A percentile compares a stretch with the other conserved stretches of the same genome.
Evolutionary conservation across 805 yeast genomes (phyloP).

Genomic region (Debaryomyces tyrocola): DNA sequence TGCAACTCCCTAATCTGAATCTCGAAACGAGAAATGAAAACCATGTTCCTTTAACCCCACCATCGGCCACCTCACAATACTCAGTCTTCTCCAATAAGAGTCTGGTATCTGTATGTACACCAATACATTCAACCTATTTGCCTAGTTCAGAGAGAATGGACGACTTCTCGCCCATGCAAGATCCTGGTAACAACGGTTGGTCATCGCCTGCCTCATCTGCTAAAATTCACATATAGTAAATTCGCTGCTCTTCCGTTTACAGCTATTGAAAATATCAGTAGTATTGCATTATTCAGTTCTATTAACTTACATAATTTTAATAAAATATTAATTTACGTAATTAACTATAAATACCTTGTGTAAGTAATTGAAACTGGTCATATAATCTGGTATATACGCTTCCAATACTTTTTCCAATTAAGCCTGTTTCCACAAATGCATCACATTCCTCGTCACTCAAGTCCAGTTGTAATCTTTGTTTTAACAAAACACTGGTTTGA

Average conservation of each 20-base stretch:
- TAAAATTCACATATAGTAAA: slow-evolving; percentile 4
- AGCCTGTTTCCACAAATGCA: slow-evolving; percentile 69
- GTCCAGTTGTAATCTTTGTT: slow-evolving; percentile 80
- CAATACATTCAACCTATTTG: slow-evolving; percentile 18
- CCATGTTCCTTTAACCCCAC: slow-evolving; percentile 36
- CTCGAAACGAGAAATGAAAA: slow-evolving; percentile 1
- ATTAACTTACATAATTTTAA: slow-evolving; percentile 1
- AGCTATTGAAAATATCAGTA: not conserved
- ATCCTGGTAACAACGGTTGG: slow-evolving; percentile 5
- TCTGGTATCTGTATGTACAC: slow-evolving; percentile 20
- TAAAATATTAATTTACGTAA: not conserved
- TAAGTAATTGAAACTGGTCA: slow-evolving; percentile 90
- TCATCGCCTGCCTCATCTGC: slow-evolving; percentile 9
- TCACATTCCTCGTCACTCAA: slow-evolving; percentile 72
- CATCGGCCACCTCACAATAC: slow-evolving; percentile 42
- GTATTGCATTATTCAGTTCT: slow-evolving; percentile 5
- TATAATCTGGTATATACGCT: slow-evolving; percentile 88
- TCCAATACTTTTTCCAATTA: slow-evolving; percentile 81
- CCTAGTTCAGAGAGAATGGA: slow-evolving; percentile 8
- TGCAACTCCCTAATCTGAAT: slow-evolving; percentile 20
- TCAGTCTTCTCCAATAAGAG: slow-evolving; percentile 35
- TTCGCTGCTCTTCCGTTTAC: not conserved
- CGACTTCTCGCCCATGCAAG: slow-evolving; percentile 9
- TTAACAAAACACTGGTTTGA: slow-evolving; percentile 73
- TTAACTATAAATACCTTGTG: slow-evolving; percentile 89